Percentiles rank a stretch among this genome's conserved stretches.
Evolutionary conservation across 2,329 filamentous ascomycete genomes (phyloP).

Genomic region (Aspergillus neotritici): DNA sequence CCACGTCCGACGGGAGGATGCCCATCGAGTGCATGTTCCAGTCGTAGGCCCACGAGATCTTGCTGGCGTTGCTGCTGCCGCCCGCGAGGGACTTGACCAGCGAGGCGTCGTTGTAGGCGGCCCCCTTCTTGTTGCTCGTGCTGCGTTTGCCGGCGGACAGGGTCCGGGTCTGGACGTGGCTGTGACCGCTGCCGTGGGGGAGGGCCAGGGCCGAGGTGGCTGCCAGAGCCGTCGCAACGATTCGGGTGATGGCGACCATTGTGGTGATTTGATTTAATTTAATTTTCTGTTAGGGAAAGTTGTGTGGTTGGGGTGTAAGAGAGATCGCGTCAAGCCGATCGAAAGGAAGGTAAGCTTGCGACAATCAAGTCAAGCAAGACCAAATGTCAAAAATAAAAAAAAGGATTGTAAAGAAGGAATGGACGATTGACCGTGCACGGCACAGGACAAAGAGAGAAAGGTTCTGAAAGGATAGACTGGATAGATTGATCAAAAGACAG

Average conservation of each 20-base stretch:
- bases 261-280: constrained; percentile 12
- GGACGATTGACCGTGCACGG: constrained; percentile 28
- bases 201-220: constrained; percentile 30
- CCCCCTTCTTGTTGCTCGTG: constrained; percentile 24
- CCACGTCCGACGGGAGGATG: constrained; percentile 27
- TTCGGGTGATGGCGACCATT: constrained; percentile 37
- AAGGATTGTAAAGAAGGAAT: constrained; percentile 17
- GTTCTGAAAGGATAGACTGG: constrained; percentile 2
- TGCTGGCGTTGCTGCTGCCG: constrained; percentile 16
- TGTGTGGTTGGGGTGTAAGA: constrained; percentile 17
- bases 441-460: constrained; percentile 22
- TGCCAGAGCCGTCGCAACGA: constrained; percentile 30
- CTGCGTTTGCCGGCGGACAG: constrained; percentile 13
- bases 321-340: constrained; percentile 10
- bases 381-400: constrained; percentile 8
- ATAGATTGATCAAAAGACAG: neutral
- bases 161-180: constrained; percentile 3
- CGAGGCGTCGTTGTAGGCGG: constrained; percentile 37
- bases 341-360: constrained; percentile 19
- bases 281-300: constrained; percentile 10
- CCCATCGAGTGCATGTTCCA: constrained; percentile 35
- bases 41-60: constrained; percentile 43
- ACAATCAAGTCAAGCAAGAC: constrained; percentile 7
- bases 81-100: constrained; percentile 29
- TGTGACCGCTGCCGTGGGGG: constrained; percentile 18